Conservation (phyloP, 2,329 filamentous ascomycete genomes). For the Xylaria hypoxylon region DNA sequence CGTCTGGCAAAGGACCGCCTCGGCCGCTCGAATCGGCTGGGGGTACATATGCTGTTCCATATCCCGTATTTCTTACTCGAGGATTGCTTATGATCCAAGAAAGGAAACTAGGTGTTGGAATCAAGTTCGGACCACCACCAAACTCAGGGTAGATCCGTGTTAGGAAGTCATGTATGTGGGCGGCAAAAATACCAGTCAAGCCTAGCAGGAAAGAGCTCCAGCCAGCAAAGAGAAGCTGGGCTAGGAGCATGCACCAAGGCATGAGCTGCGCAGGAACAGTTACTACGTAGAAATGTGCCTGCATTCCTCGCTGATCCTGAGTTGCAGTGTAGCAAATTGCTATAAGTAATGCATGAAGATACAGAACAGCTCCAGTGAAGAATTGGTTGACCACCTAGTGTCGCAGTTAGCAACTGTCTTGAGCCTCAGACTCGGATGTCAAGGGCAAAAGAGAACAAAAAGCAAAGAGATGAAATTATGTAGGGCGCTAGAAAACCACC, state of each 20-base stretch:
- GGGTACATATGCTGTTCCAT: constrained; percentile 71
- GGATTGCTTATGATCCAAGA: constrained; percentile 71
- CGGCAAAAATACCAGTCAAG: constrained; percentile 82
- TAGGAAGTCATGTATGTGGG: constrained; percentile 91
- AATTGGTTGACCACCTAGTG: constrained; percentile 63
- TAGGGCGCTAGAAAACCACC: constrained; percentile 74
- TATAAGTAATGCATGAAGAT: constrained; percentile 75
- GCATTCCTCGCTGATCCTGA: constrained; percentile 84
- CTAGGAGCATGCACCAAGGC: constrained; percentile 81
- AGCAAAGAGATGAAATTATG: constrained; percentile 56
- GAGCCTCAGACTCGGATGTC: constrained; percentile 10
- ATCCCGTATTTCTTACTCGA: constrained; percentile 62
- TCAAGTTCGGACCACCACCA: constrained; percentile 81
- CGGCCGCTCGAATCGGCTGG: constrained; percentile 50
- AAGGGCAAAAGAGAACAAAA: constrained; percentile 37
- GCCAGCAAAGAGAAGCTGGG: constrained; percentile 77
- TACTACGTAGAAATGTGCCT: constrained; percentile 83
- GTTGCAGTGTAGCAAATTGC: constrained; percentile 86
- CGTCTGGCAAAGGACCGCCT: constrained; percentile 67
- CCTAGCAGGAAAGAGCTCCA: constrained; percentile 69
- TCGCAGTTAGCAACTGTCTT: constrained; percentile 44
- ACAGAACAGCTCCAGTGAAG: constrained; percentile 63
- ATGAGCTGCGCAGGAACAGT: constrained; percentile 84
- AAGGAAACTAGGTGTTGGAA: constrained; percentile 80
- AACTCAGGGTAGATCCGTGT: constrained; percentile 89